Base-by-base conservation (phyloP, 1,284 basidiomycete genomes). In the Pseudozyma hubeiensis region DNA sequence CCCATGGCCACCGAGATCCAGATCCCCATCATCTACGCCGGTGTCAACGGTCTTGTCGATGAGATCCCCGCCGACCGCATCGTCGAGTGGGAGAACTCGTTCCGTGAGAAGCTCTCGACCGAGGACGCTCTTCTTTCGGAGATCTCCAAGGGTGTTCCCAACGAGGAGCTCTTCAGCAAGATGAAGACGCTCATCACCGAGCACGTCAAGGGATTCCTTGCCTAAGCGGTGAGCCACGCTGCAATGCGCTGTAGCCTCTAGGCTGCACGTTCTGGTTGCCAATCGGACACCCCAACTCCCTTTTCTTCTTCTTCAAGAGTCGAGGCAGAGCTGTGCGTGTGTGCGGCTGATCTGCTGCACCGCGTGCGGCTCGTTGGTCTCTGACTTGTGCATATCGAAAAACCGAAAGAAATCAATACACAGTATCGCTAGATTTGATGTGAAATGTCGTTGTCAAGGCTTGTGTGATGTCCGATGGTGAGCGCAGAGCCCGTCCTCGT, bases 1-100 rank as follows among this genome's bases (percentile, higher is more conserved):
- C 76, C 75, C 49, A 60, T 78, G 65, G 87, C 93, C 67, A 95
- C 91, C 87, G 95, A 98, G 88, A 88, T 98, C 81, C 95, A 97
- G 89, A 93, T 97, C 80, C 96, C 96, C 77, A 93, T 97, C 86
- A 94, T 98, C 88, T 97, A 96, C 87, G 95, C 95, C 80, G 96
- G 96, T 91, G 96, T 98, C 84, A 94, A 97, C 88, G 78, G 79
- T 70, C 70, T 77, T 9, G 61, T 66, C 78, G 94, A 98, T 86
- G 87, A 92, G 53, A 92, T 98, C 86, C 92, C 92, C 60, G 93
- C 96, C 65, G 93, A 97, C 84, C 89, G 95, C 88, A 97, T 98
- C 86, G 92, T 91, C 80, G 90, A 90, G 80, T 97, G 94, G 94
- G 94, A 97, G 87, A 88, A 87, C 73, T 91, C 92, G 84, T 94